Conservation (phyloP, 2,329 filamentous ascomycete species). For the Westerdykella aurantiaca region DNA sequence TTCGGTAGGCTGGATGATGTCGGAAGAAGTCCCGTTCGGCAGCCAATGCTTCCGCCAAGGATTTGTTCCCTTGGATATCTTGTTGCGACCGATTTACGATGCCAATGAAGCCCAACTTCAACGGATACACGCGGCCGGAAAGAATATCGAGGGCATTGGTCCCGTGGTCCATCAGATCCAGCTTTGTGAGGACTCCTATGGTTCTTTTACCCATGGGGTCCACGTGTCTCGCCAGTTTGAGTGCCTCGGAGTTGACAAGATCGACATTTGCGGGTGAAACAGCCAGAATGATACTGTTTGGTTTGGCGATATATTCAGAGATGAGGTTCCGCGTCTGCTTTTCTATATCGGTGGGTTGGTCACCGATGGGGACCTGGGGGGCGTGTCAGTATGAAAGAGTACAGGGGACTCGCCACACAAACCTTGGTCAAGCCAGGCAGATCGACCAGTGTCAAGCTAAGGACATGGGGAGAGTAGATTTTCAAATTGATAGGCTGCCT, state of each 20-base stretch:
- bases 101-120: constrained; percentile 96
- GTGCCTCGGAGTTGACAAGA: constrained; percentile 93
- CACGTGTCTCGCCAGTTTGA: constrained; percentile 95
- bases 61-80: constrained; percentile 93
- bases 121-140: constrained; percentile 90
- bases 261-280: constrained; percentile 98
- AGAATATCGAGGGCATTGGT: constrained; percentile 97
- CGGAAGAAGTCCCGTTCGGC: constrained; percentile 93
- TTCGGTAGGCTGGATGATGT: constrained; percentile 93
- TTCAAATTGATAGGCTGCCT: constrained; percentile 96
- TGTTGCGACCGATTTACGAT: constrained; percentile 98
- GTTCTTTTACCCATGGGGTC: constrained; percentile 90
- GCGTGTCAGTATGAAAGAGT: constrained; percentile 19
- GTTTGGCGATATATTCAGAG: constrained; percentile 96
- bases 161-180: constrained; percentile 97
- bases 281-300: constrained; percentile 94
- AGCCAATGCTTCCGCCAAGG: constrained; percentile 84
- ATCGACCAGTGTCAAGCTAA: constrained; percentile 94
- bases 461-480: constrained; percentile 93
- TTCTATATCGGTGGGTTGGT: constrained; percentile 96
- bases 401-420: constrained; percentile 16
- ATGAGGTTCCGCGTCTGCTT: constrained; percentile 97
- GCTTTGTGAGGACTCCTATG: constrained; percentile 93
- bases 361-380: constrained; percentile 80
- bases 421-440: constrained; percentile 93